Base-by-base conservation (phyloP, 192 early-diverging fungal species). In the Phlyctochytrium planicorne region DNA sequence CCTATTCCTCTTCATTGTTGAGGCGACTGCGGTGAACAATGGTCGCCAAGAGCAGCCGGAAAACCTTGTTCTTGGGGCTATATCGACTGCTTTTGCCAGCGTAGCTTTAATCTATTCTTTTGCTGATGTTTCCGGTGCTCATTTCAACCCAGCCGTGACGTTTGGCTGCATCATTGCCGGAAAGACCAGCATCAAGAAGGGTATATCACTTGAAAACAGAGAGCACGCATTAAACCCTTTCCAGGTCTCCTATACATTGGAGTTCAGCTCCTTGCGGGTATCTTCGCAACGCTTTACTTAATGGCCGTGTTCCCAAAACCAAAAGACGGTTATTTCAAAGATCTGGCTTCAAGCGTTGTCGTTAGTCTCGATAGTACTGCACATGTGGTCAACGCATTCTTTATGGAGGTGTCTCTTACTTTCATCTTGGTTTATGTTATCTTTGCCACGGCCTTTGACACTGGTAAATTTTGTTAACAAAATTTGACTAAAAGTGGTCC, bases 101-200 rank as follows among this genome's bases (percentile, higher is more conserved):
- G 79, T 87, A 52, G 85, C 85, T 0, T 60, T 85, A 14, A 85
- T 87, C 53, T 87, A 87, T 70, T 83, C 83, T 4, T 87, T 87
- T 79, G 85, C 85, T 25, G 85, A 87, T 72, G 85, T 87, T 14
- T 83, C 81, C 25, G 85, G 85, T 60, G 85, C 85, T 4, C 85
- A 87, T 60, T 87, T 87, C 70, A 87, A 87, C 73, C 85, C 85
- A 29, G 85, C 85, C 20, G 85, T 87, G 4, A 87, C 85, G 24
- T 85, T 85, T 69, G 85, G 78, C 14, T 80, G 77, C 0, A 80
- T 85, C 35, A 76, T 87, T 2, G 82, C 83, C 0, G 85, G 85
- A 31, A 87, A 87, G 59, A 71, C 73, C 16, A 80, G 80, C 31
- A 62, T 83, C 36, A 71, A 75, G 36, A 87, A 87, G 68, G 85